Evolutionary conservation across 2,329 filamentous ascomycete species (phyloP).

Genomic region (Alternaria angustiovoidea): DNA sequence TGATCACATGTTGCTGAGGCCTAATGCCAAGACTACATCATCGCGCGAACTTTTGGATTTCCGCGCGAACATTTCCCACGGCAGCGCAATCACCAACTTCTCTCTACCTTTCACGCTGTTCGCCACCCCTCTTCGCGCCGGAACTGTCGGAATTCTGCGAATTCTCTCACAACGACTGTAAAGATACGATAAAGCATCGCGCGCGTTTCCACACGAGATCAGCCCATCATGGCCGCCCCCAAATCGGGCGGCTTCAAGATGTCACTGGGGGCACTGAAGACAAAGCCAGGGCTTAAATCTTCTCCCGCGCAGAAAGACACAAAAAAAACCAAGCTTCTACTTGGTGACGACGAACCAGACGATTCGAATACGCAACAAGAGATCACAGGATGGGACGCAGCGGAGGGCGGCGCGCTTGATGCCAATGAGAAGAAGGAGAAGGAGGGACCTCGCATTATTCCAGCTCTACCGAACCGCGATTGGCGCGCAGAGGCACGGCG

Average conservation of each 20-base stretch:
- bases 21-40: conserved; percentile 34
- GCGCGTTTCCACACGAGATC: not conserved
- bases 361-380: conserved; percentile 44
- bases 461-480: conserved; percentile 66
- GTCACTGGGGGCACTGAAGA: conserved; percentile 42
- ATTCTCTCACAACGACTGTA: not conserved
- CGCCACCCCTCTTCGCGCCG: not conserved
- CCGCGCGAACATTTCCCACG: conserved; percentile 9
- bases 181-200: not conserved
- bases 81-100: not conserved
- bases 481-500: conserved; percentile 65
- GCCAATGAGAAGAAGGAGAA: conserved; percentile 47
- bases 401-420: conserved; percentile 59
- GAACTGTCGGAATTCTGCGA: not conserved
- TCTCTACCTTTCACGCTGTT: not conserved
- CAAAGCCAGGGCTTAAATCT: conserved; percentile 38
- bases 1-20: not conserved
- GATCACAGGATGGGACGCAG: conserved; percentile 64
- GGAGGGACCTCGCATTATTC: conserved; percentile 64
- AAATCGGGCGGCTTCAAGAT: conserved; percentile 48
- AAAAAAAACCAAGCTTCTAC: conserved; percentile 39
- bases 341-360: conserved; percentile 45
- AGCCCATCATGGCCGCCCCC: conserved; percentile 45
- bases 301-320: conserved; percentile 22
- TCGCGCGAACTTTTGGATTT: conserved; percentile 28